Evolutionary conservation across 2,329 filamentous ascomycete species (phyloP), one percentile per base, ranked within the genome.

Genomic region (Nannizziopsis arthrosporioides): DNA sequence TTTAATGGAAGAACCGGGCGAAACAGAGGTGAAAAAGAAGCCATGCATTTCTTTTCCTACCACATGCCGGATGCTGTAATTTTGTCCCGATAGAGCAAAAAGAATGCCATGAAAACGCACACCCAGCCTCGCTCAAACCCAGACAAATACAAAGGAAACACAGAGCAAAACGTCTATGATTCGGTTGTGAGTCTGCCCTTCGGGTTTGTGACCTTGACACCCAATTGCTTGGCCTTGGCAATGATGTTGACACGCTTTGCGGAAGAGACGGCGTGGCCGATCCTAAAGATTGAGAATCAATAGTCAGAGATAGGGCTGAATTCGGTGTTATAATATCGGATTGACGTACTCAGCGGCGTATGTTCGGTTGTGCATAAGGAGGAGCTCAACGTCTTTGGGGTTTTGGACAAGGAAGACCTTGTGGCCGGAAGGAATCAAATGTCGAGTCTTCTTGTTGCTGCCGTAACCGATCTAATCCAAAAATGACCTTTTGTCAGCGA

Each of bases 401-500:
- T 98, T 98, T 83, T 84, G 87, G 76, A 98, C 92, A 69, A 96
- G 82, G 85, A 98, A 98, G 60, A 90, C 86, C 83, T 95, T 96
- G 85, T 96, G 90, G 76, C 92, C 92, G 65, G 88, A 94, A 70
- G 92, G 92, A 80, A 88, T 94, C 83, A 96, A 83, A 81, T 93
- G 90, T 68, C 86, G 83, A 70, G 92, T 98, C 82, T 96, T 96
- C 82, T 87, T 94, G 86, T 96, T 96, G 76, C 85, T 92, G 63
- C 92, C 89, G 72, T 89, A 98, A 68, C 92, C 92, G 71, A 98
- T 98, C 92, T 95, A 69, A 64, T 52, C 37, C 50, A 53, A 54
- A 44, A 35, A 49, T 48, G 19, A 11, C 18, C 45, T 14, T 14
- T 19, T 12, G 10, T 46, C 14, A 46, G 44, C 17, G 22, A 45